Evolutionary conservation across 345 rosid genomes (phyloP).

Genomic region (Cardamine occulta): DNA sequence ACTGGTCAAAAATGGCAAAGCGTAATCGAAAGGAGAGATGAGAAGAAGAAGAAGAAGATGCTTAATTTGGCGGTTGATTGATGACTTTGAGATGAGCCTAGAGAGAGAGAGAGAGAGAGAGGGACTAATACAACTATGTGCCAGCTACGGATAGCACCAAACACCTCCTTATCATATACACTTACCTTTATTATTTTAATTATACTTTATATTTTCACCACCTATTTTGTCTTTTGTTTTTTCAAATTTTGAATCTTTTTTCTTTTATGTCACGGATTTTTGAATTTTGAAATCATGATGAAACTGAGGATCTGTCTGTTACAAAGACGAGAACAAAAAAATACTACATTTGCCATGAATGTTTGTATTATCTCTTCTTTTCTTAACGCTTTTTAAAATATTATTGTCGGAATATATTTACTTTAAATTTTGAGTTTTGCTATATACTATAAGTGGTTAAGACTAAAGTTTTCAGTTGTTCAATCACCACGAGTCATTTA

Average conservation of each 20-base stretch:
- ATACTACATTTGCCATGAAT: slow-evolving; percentile 8
- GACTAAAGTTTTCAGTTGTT: not conserved
- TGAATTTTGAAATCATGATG: slow-evolving; percentile 21
- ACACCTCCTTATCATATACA: slow-evolving; percentile 39
- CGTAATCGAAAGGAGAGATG: not conserved
- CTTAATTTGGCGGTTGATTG: slow-evolving; percentile 40
- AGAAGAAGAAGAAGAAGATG: not conserved
- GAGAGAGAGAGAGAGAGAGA: not conserved
- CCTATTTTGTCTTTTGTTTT: not conserved
- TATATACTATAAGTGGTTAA: not conserved
- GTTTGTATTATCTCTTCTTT: not conserved
- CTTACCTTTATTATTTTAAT: slow-evolving; percentile 8
- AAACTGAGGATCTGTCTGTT: not conserved
- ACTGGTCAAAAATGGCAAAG: slow-evolving; percentile 18
- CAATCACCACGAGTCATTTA: too few species aligned
- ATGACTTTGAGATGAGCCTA: slow-evolving; percentile 25
- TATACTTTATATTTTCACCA: slow-evolving; percentile 25
- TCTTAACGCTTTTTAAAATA: not conserved
- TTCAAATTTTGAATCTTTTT: slow-evolving; percentile 10
- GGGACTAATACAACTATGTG: slow-evolving; percentile 28
- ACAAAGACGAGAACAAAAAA: not conserved
- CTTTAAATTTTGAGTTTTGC: not conserved
- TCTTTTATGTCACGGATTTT: slow-evolving; percentile 28
- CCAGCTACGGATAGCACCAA: slow-evolving; percentile 35
- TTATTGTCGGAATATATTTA: not conserved